Evolutionary conservation across 345 rosid species (phyloP).

Genomic region (Alliaria petiolata): DNA sequence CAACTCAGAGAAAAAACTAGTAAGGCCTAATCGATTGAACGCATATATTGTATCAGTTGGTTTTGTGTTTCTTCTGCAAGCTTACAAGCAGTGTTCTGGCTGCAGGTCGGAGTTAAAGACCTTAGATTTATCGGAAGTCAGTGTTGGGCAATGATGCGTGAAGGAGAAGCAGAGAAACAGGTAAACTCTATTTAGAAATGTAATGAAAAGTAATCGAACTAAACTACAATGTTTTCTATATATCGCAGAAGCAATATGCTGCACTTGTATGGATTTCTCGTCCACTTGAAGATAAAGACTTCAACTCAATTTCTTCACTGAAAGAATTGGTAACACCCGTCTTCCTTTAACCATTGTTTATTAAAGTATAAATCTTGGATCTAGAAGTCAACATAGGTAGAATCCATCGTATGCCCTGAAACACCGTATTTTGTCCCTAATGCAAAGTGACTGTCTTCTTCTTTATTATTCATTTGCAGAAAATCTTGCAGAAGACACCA

Average conservation of each 20-base stretch:
- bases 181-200: conserved; percentile 20
- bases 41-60: not conserved
- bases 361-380: not conserved
- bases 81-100: conserved; percentile 10
- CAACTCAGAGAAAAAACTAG: conserved; percentile 56
- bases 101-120: conserved; percentile 73
- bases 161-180: conserved; percentile 98
- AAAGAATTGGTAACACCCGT: conserved; percentile 60
- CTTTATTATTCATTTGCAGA: conserved; percentile 35
- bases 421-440: not conserved
- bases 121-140: conserved; percentile 61
- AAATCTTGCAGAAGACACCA: conserved; percentile 83
- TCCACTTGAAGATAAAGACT: conserved; percentile 68
- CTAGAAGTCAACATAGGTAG: not conserved
- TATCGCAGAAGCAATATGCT: conserved; percentile 83
- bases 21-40: conserved; percentile 29
- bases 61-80: not conserved
- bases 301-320: conserved; percentile 45
- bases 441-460: not conserved
- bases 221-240: not conserved
- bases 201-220: not conserved
- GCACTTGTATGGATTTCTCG: conserved; percentile 95
- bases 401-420: not conserved
- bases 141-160: conserved; percentile 89
- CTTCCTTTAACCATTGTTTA: not conserved